Base-by-base conservation (phyloP, 2,329 filamentous ascomycete genomes). In the Penicillium sp. region DNA sequence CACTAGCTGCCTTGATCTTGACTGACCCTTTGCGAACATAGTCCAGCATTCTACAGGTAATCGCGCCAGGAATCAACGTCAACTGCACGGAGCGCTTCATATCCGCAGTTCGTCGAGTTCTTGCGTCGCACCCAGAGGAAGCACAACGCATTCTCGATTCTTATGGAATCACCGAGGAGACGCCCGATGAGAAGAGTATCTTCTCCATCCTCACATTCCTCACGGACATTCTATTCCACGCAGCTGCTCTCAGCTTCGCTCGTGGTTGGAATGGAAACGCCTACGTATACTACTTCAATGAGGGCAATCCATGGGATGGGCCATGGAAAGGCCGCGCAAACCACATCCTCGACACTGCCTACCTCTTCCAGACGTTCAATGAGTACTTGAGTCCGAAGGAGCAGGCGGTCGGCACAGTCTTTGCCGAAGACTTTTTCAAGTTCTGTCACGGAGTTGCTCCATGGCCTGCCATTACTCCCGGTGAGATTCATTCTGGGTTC, bases 201-300 rank as follows among this genome's bases (percentile, higher is more conserved):
- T 50, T 63, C 3, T 61, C 59, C 1, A 63, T 78, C 26, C 58
- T 77, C 2, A 59, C 70, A 10, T 74, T 76, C 42, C 61, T 63
- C 11, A 70, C 68, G 16, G 76, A 78, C 44, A 68, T 77, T 27
- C 59, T 59, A 6, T 78, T 75, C 59, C 72, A 72, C 43, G 70
- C 72, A 1, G 67, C 75, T 0, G 68, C 68, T 0, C 50, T 70
- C 13, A 62, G 68, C 13, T 69, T 73, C 23, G 74, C 73, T 2
- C 51, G 64, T 38, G 59, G 63, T 22, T 71, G 63, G 63, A 55
- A 54, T 0, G 61, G 63, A 4, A 61, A 63, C 9, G 52, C 61
- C 9, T 70, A 69, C 47, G 61, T 71, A 5, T 74, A 73, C 50
- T 65, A 70, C 37, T 75, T 76, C 64, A 74, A 75, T 46, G 73